Conservation (phyloP, 2,329 filamentous ascomycete species). For the Trichoderma gracile region DNA sequence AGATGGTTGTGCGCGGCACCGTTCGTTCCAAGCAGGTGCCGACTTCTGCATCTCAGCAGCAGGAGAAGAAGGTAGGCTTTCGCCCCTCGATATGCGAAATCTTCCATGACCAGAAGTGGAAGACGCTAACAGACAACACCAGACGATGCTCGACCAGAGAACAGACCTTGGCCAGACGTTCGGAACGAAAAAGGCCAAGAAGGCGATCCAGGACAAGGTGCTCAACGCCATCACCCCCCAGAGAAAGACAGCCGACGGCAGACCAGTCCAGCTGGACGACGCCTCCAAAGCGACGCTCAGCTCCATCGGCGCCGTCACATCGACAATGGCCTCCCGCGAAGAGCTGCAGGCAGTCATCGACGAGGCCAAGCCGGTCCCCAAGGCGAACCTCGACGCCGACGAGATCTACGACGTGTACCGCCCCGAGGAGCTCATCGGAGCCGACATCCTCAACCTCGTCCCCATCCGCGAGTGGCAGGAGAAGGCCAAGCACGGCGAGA, state of each 20-base stretch:
- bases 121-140: slow-evolving; percentile 44
- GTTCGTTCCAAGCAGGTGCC: slow-evolving; percentile 58
- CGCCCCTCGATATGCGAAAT: neutral
- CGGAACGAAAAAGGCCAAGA: slow-evolving; percentile 83
- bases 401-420: slow-evolving; percentile 74
- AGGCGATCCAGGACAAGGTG: slow-evolving; percentile 67
- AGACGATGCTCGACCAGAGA: slow-evolving; percentile 57
- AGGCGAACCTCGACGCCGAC: slow-evolving; percentile 65
- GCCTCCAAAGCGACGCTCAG: slow-evolving; percentile 62
- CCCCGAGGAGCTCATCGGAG: slow-evolving; percentile 64
- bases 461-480: slow-evolving; percentile 75
- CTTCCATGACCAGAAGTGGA: no score
- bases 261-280: slow-evolving; percentile 53
- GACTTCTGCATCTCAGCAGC: slow-evolving; percentile 44
- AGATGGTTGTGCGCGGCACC: slow-evolving; percentile 60
- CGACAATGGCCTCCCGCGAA: slow-evolving; percentile 66
- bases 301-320: slow-evolving; percentile 61
- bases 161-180: slow-evolving; percentile 75
- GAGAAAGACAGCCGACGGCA: slow-evolving; percentile 38
- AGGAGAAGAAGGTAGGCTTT: slow-evolving; percentile 21
- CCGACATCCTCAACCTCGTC: slow-evolving; percentile 65
- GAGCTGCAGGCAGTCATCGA: slow-evolving; percentile 66
- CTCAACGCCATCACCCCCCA: slow-evolving; percentile 67
- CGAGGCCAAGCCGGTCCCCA: slow-evolving; percentile 70
- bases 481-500: slow-evolving; percentile 58